phyloP scores from a whole-genome alignment of 768 basidiomycete genomes.

The Pleurotus sapidus region DNA sequence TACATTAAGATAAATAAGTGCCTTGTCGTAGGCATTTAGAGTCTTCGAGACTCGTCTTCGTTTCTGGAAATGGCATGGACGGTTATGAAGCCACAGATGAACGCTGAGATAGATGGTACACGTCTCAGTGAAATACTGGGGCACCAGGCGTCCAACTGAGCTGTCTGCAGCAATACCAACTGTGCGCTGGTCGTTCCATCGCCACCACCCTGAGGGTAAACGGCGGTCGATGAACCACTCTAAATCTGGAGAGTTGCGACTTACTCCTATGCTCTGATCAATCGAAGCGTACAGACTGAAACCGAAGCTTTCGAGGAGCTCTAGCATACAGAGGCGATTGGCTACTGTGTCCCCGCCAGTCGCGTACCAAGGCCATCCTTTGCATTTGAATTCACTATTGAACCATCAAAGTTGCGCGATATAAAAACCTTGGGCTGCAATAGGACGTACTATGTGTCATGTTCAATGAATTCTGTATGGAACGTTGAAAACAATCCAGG shows the following conservation, averaged over 20 bases:
- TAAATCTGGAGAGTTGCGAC: no score
- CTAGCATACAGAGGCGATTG: conserved; percentile 2
- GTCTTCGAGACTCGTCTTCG: no score
- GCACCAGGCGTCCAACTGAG: no score
- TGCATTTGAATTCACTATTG: conserved; percentile 4
- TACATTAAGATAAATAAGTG: no score
- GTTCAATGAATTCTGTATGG: not conserved
- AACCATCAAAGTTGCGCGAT: no score
- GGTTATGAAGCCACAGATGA: no score
- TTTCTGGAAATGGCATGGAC: no score
- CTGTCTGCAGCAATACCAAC: not conserved
- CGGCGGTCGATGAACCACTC: not conserved
- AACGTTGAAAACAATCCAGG: no score
- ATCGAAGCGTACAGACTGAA: conserved; percentile 7
- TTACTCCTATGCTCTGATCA: conserved; percentile 3
- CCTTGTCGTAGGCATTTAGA: no score
- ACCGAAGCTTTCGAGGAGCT: conserved; percentile 2
- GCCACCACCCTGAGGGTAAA: not conserved
- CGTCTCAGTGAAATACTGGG: no score
- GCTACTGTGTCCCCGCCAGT: not conserved
- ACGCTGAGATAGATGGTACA: no score
- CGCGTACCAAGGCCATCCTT: conserved; percentile 4
- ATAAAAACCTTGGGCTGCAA: no score
- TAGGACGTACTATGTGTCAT: conserved; percentile 2
- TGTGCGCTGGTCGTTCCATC: not conserved